Conservation (phyloP, 768 basidiomycete species). For the Scleroderma citrinum region DNA sequence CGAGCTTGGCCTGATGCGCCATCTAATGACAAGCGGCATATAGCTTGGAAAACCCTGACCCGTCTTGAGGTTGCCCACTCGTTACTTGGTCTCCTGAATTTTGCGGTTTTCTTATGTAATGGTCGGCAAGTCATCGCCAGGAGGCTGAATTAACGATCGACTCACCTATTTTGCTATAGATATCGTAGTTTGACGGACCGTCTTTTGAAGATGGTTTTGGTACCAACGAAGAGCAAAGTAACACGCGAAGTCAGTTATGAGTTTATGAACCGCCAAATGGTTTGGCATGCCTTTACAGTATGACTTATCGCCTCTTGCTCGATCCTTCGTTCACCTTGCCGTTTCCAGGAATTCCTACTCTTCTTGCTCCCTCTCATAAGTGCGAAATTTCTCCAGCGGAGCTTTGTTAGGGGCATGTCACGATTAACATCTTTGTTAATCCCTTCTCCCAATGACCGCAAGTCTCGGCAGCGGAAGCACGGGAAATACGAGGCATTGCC, state of each 20-base stretch:
- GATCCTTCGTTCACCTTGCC: not conserved
- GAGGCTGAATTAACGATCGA: slow-evolving; percentile 1
- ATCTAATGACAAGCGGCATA: slow-evolving; percentile 65
- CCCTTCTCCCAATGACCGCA: slow-evolving; percentile 22
- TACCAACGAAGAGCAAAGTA: slow-evolving; percentile 61
- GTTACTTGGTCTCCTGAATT: slow-evolving; percentile 62
- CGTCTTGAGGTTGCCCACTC: slow-evolving; percentile 64
- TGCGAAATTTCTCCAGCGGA: slow-evolving; percentile 56
- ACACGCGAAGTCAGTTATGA: slow-evolving; percentile 92
- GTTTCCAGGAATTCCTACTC: slow-evolving; percentile 84
- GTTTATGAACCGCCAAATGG: slow-evolving; percentile 99
- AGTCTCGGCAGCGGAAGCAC: slow-evolving; percentile 16
- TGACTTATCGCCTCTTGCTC: slow-evolving; percentile 21
- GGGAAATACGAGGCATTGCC: slow-evolving; percentile 72
- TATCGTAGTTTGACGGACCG: slow-evolving; percentile 83
- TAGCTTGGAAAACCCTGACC: slow-evolving; percentile 64
- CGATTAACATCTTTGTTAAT: slow-evolving; percentile 27
- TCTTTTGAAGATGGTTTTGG: slow-evolving; percentile 65
- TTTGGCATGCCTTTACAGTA: slow-evolving; percentile 98
- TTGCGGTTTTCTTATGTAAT: slow-evolving; percentile 78
- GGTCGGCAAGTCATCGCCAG: slow-evolving; percentile 55
- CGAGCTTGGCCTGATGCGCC: slow-evolving; percentile 90
- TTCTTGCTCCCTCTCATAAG: slow-evolving; percentile 87
- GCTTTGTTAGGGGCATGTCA: slow-evolving; percentile 34
- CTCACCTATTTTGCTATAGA: slow-evolving; percentile 36